Base-by-base conservation (phyloP, 1,284 basidiomycete species). In the Amylostereum areolatum region DNA sequence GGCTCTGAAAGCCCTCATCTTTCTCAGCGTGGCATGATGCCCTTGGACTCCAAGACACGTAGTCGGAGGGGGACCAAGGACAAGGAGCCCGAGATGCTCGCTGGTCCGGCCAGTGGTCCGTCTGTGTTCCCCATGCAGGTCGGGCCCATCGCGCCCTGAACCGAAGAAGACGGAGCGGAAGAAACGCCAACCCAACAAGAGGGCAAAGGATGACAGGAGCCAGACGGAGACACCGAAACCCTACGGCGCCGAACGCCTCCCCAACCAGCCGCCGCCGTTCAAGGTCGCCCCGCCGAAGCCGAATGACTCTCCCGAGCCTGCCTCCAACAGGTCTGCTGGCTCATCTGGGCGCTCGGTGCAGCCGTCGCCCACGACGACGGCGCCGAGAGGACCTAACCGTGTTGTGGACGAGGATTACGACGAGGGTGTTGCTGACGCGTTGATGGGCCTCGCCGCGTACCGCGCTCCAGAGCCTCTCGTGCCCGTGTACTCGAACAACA, bases 401-500 rank as follows among this genome's bases (percentile, higher is more conserved):
- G 68, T 77, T 2, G 75, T 91, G 12, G 89, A 92, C 57, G 89
- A 92, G 55, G 84, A 92, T 57, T 91, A 91, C 54, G 89, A 91
- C 53, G 88, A 88, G 60, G 82, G 80, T 48, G 82, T 83, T 34
- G 82, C 82, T 3, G 86, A 86, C 55, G 75, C 83, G 0, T 67
- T 92, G 35, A 83, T 92, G 61, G 78, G 73, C 9, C 70, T 86
- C 24, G 69, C 77, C 36, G 62, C 68, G 55, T 70, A 66, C 55
- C 57, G 67, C 59, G 51, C 61, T 36, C 55, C 63, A 49, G 50
- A 61, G n/a, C 47, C 3, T 45, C 59, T 32, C 72, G 12, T 24
- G 5, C 46, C 36, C 25, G 25, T 24, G 11, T 28, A 78, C 45
- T 79, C 78, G 0, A 78, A 80, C 1, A 44, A 34, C 29, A 50